Percentiles rank a stretch among this genome's conserved stretches.
These are phyloP conservation scores for Pichia thaimueangensis DNA, from an alignment of 805 yeast species.

Conservation along the genomic window DNA sequence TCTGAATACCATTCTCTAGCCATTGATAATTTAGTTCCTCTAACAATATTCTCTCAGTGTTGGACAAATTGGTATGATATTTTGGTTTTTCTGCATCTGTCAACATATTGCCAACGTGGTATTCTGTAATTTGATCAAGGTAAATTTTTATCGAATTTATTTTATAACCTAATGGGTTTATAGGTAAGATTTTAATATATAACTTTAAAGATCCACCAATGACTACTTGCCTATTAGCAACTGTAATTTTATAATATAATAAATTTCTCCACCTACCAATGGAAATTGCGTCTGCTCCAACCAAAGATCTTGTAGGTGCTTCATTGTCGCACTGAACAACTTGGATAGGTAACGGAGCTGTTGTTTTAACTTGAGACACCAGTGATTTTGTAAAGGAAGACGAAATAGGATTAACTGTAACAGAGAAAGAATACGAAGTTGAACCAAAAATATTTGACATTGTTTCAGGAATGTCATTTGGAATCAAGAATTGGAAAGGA, in stretches of 20 bases:
- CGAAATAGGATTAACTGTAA: slow-evolving; percentile 13
- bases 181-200: slow-evolving; percentile 22
- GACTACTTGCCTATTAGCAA: slow-evolving; percentile 16
- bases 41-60: slow-evolving; percentile 18
- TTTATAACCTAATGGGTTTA: slow-evolving; percentile 15
- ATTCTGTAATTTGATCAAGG: slow-evolving; percentile 22
- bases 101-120: slow-evolving; percentile 6
- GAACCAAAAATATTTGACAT: slow-evolving; percentile 18
- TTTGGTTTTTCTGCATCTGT: background rate
- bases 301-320: background rate
- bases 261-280: slow-evolving; percentile 30
- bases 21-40: slow-evolving; percentile 1
- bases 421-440: slow-evolving; percentile 16
- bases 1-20: slow-evolving; percentile 7
- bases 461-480: slow-evolving; percentile 22
- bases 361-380: slow-evolving; percentile 1
- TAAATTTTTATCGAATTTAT: slow-evolving; percentile 19
- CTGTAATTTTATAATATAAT: slow-evolving; percentile 20
- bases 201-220: slow-evolving; percentile 17
- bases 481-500: slow-evolving; percentile 25
- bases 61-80: slow-evolving; percentile 7
- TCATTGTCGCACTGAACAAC: slow-evolving; percentile 15
- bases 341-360: slow-evolving; percentile 7
- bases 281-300: slow-evolving; percentile 14
- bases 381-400: slow-evolving; percentile 15